Evolutionary conservation across 306 rosid species (phyloP).

Genomic region (Herpetospermum pedunculosum): DNA sequence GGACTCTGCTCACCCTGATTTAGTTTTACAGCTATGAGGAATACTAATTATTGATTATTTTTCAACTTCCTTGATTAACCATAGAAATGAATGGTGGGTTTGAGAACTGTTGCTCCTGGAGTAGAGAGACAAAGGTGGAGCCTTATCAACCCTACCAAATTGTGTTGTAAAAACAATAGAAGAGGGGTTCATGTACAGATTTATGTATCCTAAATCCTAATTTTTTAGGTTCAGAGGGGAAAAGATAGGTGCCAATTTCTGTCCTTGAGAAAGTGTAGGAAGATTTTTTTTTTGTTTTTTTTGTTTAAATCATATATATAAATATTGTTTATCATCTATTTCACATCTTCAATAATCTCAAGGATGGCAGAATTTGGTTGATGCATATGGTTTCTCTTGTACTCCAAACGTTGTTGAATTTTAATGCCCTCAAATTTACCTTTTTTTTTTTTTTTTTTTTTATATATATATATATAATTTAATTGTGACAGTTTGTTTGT

Average conservation of each 20-base stretch:
- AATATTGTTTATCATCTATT: not conserved
- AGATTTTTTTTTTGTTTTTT: not conserved
- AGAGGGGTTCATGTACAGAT: conserved; percentile 8
- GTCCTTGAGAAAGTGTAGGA: not conserved
- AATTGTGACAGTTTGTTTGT: not conserved
- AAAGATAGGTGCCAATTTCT: conserved; percentile 3
- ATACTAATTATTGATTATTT: conserved; percentile 6
- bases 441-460: no score
- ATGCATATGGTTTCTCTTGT: not conserved
- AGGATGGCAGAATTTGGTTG: not conserved
- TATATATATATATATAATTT: no score
- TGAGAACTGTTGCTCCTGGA: conserved; percentile 21
- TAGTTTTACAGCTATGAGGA: conserved; percentile 57
- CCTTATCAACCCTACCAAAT: conserved; percentile 3
- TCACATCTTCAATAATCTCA: not conserved
- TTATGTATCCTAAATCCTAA: conserved; percentile 13
- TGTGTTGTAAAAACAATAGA: conserved; percentile 11
- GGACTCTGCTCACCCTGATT: conserved; percentile 52
- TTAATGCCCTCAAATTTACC: not conserved
- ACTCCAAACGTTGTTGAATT: not conserved
- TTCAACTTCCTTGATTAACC: conserved; percentile 14
- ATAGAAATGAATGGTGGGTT: conserved; percentile 32
- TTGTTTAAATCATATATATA: not conserved
- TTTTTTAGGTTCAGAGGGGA: conserved; percentile 6
- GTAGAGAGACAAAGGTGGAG: not conserved